Evolutionary conservation across 2,329 filamentous ascomycete genomes (phyloP).

Genomic region (Botrytis aclada): DNA sequence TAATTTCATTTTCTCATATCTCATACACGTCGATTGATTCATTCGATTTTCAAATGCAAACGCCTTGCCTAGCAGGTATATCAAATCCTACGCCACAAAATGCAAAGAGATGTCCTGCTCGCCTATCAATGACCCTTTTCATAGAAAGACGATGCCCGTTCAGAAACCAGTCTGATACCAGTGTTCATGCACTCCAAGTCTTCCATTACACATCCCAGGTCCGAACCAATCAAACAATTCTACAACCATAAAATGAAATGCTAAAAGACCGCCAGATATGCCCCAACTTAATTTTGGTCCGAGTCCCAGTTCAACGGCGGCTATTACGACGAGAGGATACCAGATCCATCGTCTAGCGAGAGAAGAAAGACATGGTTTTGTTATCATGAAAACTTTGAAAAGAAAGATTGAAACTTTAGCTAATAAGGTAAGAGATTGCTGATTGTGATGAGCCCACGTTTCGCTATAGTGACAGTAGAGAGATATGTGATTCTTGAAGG

Average conservation of each 20-base stretch:
- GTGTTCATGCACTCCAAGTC: constrained; percentile 10
- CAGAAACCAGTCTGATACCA: constrained; percentile 10
- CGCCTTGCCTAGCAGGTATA: not conserved
- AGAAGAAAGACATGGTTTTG: constrained; percentile 69
- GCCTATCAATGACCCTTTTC: not conserved
- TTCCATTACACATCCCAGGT: constrained; percentile 25
- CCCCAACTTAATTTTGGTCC: constrained; percentile 39
- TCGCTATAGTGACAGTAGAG: constrained; percentile 39
- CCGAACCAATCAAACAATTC: constrained; percentile 40
- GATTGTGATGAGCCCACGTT: constrained; percentile 37
- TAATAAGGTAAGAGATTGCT: constrained; percentile 37
- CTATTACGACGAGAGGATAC: constrained; percentile 66
- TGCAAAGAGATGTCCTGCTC: not conserved
- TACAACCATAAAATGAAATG: constrained; percentile 48
- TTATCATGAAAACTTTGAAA: constrained; percentile 63
- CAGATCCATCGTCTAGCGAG: constrained; percentile 60
- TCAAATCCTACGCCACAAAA: not conserved
- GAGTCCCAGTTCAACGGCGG: constrained; percentile 60
- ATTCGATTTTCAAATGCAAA: not conserved
- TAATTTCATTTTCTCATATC: not conserved
- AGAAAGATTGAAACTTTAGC: constrained; percentile 62
- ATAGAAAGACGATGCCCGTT: not conserved
- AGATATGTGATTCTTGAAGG: constrained; percentile 32
- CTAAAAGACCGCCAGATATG: constrained; percentile 43
- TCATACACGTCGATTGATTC: not conserved